Percentiles rank a stretch among this genome's conserved stretches.
These are phyloP conservation scores for Lentinula edodes DNA, from an alignment of 768 basidiomycete genomes.

Conservation along the genomic window DNA sequence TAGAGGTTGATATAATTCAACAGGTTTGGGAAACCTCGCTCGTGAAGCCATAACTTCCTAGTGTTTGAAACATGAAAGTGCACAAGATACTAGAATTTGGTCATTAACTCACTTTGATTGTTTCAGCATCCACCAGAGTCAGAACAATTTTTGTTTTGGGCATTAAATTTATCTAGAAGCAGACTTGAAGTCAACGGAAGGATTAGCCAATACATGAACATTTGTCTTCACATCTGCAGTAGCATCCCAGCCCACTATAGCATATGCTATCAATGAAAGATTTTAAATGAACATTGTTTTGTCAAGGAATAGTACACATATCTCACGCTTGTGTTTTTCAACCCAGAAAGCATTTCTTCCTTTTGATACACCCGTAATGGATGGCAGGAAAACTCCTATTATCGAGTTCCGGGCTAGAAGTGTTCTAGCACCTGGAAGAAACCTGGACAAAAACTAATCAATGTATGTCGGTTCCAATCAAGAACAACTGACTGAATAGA, in stretches of 20 bases:
- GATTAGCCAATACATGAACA: not conserved
- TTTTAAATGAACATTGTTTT: not conserved
- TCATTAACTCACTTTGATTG: slow-evolving; percentile 7
- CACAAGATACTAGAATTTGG: not conserved
- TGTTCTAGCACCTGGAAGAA: not conserved
- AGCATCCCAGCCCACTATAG: not conserved
- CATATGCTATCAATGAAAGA: not conserved
- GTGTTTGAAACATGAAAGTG: not conserved
- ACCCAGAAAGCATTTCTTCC: not conserved
- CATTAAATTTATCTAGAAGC: not conserved
- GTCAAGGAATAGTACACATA: not conserved
- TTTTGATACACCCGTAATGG: not conserved
- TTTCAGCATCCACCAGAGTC: not conserved
- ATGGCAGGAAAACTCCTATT: not conserved
- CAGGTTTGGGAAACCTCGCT: slow-evolving; percentile 52
- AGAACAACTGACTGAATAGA: not conserved
- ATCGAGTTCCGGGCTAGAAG: not conserved
- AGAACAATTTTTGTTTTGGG: not conserved
- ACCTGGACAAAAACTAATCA: not conserved
- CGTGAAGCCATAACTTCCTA: slow-evolving; percentile 48
- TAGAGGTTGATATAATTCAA: slow-evolving; percentile 38
- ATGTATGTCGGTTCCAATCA: not conserved
- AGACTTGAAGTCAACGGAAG: not conserved
- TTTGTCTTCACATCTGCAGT: not conserved
- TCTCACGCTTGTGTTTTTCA: not conserved